Evolutionary conservation across 768 basidiomycete genomes (phyloP).

Genomic region (Leccinum aurantiacum): DNA sequence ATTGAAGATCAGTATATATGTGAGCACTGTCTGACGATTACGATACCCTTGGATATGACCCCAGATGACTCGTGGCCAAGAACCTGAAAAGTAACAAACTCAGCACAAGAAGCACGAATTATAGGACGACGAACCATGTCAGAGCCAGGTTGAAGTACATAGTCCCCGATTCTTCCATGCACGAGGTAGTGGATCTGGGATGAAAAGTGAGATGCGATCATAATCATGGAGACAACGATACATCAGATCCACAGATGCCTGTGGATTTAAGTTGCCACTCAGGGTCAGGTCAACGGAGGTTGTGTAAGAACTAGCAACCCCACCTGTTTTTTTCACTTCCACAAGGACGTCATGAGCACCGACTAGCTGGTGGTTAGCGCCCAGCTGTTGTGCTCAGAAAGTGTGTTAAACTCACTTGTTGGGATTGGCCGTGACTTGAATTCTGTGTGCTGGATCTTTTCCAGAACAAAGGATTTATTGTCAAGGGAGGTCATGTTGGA

Average conservation of each 20-base stretch:
- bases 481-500: constrained; percentile 51
- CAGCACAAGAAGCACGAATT: neutral
- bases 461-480: constrained; percentile 80
- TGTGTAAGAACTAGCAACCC: constrained; percentile 18
- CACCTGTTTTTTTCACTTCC: constrained; percentile 89
- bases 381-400: neutral
- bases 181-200: constrained; percentile 72
- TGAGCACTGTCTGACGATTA: neutral
- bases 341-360: constrained; percentile 79
- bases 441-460: constrained; percentile 60
- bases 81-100: constrained; percentile 48
- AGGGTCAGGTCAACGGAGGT: constrained; percentile 12
- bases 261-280: constrained; percentile 3
- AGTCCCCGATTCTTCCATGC: constrained; percentile 80
- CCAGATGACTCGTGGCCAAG: constrained; percentile 95
- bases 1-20: neutral
- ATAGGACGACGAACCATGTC: constrained; percentile 61
- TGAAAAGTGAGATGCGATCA: constrained; percentile 8
- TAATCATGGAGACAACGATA: constrained; percentile 6
- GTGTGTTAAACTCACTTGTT: constrained; percentile 44
- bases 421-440: constrained; percentile 80
- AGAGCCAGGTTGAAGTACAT: constrained; percentile 58
- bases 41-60: constrained; percentile 62
- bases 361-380: constrained; percentile 40
- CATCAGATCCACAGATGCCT: constrained; percentile 94